These are phyloP conservation scores for Lentinula sp. DNA, from an alignment of 768 basidiomycete species.

Conservation along the genomic window DNA sequence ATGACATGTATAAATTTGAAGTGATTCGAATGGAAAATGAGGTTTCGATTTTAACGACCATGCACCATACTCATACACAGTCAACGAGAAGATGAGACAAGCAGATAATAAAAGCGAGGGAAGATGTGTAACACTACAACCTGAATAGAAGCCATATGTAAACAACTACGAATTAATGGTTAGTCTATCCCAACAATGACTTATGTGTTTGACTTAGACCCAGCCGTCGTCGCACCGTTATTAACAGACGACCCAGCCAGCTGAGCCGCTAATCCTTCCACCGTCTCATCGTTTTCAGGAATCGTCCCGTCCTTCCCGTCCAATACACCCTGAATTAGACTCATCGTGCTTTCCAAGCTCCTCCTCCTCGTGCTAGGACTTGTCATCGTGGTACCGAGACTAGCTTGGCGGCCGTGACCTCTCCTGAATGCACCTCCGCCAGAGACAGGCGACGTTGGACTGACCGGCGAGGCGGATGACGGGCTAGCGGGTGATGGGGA, in stretches of 20 bases:
- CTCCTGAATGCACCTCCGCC: conserved; percentile 52
- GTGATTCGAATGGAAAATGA: too few relatives aligned
- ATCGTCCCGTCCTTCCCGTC: conserved; percentile 55
- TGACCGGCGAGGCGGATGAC: conserved; percentile 6
- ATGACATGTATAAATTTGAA: too few relatives aligned
- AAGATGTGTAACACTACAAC: not conserved
- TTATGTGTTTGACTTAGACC: not conserved
- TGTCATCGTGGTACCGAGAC: conserved; percentile 92
- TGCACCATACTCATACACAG: too few relatives aligned
- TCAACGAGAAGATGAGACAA: not conserved
- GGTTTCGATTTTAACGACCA: too few relatives aligned
- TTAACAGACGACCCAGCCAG: conserved; percentile 24
- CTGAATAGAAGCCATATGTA: not conserved
- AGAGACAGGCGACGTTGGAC: conserved; percentile 35
- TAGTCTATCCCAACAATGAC: not conserved
- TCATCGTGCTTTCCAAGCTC: conserved; percentile 93
- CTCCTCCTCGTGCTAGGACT: conserved; percentile 89
- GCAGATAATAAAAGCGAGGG: not conserved
- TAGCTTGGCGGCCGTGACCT: conserved; percentile 71
- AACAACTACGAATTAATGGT: not conserved
- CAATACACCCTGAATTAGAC: conserved; percentile 88
- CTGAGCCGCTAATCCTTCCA: conserved; percentile 24
- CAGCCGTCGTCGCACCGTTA: not conserved
- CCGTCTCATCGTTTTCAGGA: conserved; percentile 31
- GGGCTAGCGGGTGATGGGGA: conserved; percentile 14